phyloP scores from a whole-genome alignment of 2,329 filamentous ascomycete species.

The Periconia digitata region DNA sequence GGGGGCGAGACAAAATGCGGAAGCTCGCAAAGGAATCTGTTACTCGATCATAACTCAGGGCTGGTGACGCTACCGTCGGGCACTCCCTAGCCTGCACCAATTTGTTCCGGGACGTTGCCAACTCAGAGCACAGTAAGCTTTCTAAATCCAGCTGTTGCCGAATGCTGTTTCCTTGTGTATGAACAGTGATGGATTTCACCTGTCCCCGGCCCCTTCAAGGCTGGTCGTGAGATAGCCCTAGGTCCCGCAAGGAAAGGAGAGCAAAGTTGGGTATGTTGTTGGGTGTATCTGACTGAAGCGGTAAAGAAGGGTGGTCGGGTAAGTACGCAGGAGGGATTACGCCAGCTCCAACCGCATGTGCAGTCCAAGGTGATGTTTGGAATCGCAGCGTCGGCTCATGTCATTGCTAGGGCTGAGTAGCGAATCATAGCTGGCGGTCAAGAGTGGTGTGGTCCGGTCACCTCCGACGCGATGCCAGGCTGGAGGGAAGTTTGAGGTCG shows the following conservation, averaged over 20 bases:
- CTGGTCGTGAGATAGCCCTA: too few relatives aligned
- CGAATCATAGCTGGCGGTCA: not conserved
- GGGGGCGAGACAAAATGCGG: conserved; percentile 10
- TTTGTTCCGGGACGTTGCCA: not conserved
- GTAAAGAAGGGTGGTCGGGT: not conserved
- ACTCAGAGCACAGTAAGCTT: not conserved
- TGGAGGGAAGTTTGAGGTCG: conserved; percentile 8
- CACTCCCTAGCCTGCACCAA: not conserved
- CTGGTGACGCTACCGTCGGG: not conserved
- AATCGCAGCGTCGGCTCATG: not conserved
- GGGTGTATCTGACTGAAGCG: not conserved
- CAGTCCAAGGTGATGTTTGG: not conserved
- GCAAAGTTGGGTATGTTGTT: too few relatives aligned
- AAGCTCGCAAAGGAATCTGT: conserved; percentile 26
- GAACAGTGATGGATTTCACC: too few relatives aligned
- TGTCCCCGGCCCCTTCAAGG: too few relatives aligned
- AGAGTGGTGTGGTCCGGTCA: conserved; percentile 20
- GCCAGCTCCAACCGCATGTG: not conserved
- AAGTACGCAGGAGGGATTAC: not conserved
- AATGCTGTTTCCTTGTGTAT: conserved; percentile 5
- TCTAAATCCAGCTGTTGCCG: not conserved
- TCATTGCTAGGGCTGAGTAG: not conserved
- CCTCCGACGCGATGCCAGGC: conserved; percentile 19
- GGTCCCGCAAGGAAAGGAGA: too few relatives aligned
- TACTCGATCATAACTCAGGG: conserved; percentile 38